A percentile compares a stretch with the other conserved stretches of the same genome.
Conservation (phyloP, 371 early-diverging fungal species). For the Conidiobolus incongruus region DNA sequence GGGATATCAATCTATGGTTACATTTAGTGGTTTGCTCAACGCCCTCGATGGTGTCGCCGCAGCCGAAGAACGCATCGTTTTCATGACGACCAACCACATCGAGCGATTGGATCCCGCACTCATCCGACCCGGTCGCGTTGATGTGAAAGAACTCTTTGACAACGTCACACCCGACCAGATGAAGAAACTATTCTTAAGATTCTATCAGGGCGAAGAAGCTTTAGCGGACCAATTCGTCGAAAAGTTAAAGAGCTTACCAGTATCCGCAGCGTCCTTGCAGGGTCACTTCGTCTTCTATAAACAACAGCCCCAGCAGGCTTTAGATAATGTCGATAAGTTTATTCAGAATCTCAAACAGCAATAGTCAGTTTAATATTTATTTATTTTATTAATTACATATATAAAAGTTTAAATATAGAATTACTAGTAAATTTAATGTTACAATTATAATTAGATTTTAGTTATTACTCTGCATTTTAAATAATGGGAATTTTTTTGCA, state of each 20-base stretch:
- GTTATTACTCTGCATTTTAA: no score
- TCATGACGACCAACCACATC: slow-evolving; percentile 80
- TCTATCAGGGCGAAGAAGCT: slow-evolving; percentile 12
- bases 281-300: slow-evolving; percentile 87
- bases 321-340: slow-evolving; percentile 13
- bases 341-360: neutral
- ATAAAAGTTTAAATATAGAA: no score
- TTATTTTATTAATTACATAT: no score
- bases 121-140: slow-evolving; percentile 92
- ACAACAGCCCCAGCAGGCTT: slow-evolving; percentile 46
- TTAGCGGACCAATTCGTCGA: slow-evolving; percentile 51
- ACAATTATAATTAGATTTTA: no score
- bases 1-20: slow-evolving; percentile 12
- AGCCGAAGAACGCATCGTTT: slow-evolving; percentile 44
- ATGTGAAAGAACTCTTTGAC: slow-evolving; percentile 66
- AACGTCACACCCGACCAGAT: slow-evolving; percentile 52
- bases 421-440: no score
- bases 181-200: slow-evolving; percentile 20
- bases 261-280: slow-evolving; percentile 76
- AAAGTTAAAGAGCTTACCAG: slow-evolving; percentile 16
- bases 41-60: slow-evolving; percentile 70
- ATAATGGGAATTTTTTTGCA: no score
- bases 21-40: slow-evolving; percentile 47
- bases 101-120: slow-evolving; percentile 87
- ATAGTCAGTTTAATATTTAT: neutral